Base-by-base conservation (phyloP, 2,329 filamentous ascomycete species). In the Fusarium circinatum region DNA sequence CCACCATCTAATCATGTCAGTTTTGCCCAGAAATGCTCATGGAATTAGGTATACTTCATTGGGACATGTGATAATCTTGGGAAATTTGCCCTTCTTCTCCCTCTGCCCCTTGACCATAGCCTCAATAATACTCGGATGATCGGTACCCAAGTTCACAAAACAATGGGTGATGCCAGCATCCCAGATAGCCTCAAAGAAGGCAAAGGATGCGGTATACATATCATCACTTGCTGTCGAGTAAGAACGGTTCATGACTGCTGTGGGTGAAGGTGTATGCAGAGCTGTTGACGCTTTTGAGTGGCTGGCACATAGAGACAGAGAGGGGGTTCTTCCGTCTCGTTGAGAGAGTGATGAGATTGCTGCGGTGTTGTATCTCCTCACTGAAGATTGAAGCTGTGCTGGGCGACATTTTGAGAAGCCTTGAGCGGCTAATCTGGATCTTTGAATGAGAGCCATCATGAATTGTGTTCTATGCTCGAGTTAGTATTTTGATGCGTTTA, bases 111-210 rank as follows among this genome's bases (percentile, higher is more conserved):
- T 93, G 72, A 94, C 91, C 82, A 95, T 94, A 17, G 93, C 93
- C 82, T 95, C 93, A 41, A 95, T 90, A 78, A 95, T 93, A 49
- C 90, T 91, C 5, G 93, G 93, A 78, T 95, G 91, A 75, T 93
- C 91, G 32, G 89, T 91, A n/a, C 91, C 91, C 36, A 93, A 84
- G 78, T 93, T 93, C 66, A 92, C 90, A 62, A 87, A 87, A 82
- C 88, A 87, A 79, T 91, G 86, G 41, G 86, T 87, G 47, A 91
- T 84, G 24, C 89, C 89, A 47, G 88, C 89, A 80, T 94, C 92
- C 91, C 91, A 94, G 55, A 95, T 84, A 38, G 92, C 92, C 85
- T 96, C 93, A 74, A 96, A 95, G 82, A 96, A 95, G 80, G 93
- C 93, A 78, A 91, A 93, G 0, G 93, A 94, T 18, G 93, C 90